Conservation (phyloP, 805 yeast species). For the Cyberlindnera veronae region DNA sequence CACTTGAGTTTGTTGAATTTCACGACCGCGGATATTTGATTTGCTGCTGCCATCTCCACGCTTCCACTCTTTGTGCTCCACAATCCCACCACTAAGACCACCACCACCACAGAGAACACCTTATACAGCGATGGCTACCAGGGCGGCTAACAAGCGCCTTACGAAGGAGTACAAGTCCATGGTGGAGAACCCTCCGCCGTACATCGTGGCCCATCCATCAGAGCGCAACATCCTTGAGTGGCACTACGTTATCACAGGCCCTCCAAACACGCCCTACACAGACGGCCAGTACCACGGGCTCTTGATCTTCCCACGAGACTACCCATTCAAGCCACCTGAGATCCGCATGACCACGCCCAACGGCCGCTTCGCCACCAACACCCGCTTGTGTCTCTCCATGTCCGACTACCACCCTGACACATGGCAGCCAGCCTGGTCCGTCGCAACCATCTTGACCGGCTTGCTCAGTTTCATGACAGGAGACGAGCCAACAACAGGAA, state of each 20-base stretch:
- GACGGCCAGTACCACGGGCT: constrained; percentile 90
- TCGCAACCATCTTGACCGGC: constrained; percentile 82
- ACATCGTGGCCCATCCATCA: constrained; percentile 76
- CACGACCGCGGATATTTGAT: neutral
- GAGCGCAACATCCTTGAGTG: constrained; percentile 87
- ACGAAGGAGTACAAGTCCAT: constrained; percentile 80
- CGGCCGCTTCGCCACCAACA: constrained; percentile 80
- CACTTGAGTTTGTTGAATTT: neutral
- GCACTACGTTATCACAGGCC: constrained; percentile 92
- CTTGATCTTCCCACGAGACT: constrained; percentile 76
- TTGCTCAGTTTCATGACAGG: constrained; percentile 90
- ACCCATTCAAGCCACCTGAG: constrained; percentile 90
- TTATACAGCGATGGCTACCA: constrained; percentile 36
- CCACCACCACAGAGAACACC: too few relatives aligned
- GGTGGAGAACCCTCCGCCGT: constrained; percentile 80
- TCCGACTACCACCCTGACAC: constrained; percentile 91
- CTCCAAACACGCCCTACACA: constrained; percentile 83
- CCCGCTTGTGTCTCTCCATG: constrained; percentile 85
- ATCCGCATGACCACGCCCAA: constrained; percentile 87
- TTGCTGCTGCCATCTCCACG: neutral
- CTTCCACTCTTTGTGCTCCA: neutral
- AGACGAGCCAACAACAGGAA: constrained; percentile 80
- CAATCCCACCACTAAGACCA: neutral
- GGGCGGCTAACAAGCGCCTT: constrained; percentile 46
- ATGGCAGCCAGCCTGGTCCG: constrained; percentile 98